Conservation (phyloP, 148 eudicot genomes). For the Salicornia ramosissima region DNA sequence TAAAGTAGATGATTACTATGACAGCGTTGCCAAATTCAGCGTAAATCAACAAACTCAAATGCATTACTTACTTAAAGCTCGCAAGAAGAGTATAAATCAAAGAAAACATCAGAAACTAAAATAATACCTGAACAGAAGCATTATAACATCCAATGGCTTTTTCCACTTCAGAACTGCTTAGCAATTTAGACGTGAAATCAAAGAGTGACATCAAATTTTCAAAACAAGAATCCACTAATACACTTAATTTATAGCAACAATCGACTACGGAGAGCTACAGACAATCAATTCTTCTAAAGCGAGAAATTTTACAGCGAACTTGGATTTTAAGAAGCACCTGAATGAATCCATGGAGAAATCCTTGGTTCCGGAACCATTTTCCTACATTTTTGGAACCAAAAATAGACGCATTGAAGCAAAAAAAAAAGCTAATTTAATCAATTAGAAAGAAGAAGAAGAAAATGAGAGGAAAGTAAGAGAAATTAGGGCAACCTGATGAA, state of each 20-base stretch:
- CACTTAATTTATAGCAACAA: background rate
- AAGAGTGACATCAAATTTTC: background rate
- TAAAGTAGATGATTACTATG: background rate
- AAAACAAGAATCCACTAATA: background rate
- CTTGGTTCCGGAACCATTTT: slow-evolving; percentile 36
- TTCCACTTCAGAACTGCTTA: slow-evolving; percentile 30
- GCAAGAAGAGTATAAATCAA: background rate
- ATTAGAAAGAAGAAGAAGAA: background rate
- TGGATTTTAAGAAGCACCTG: slow-evolving; percentile 23
- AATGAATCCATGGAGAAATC: slow-evolving; percentile 36
- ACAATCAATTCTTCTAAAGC: background rate
- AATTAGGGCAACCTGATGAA: slow-evolving; percentile 43
- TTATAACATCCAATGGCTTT: slow-evolving; percentile 73
- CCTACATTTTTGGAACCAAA: slow-evolving; percentile 27
- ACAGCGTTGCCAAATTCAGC: no score
- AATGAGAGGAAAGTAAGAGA: background rate
- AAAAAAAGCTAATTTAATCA: background rate
- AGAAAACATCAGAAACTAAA: background rate
- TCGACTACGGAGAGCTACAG: background rate
- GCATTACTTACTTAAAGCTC: no score
- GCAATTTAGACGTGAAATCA: background rate
- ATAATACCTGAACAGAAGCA: slow-evolving; percentile 77
- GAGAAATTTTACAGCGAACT: background rate
- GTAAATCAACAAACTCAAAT: background rate
- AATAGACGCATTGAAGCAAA: background rate